Conservation (phyloP, 2,329 filamentous ascomycete genomes). For the Pseudopyricularia cyperi region DNA sequence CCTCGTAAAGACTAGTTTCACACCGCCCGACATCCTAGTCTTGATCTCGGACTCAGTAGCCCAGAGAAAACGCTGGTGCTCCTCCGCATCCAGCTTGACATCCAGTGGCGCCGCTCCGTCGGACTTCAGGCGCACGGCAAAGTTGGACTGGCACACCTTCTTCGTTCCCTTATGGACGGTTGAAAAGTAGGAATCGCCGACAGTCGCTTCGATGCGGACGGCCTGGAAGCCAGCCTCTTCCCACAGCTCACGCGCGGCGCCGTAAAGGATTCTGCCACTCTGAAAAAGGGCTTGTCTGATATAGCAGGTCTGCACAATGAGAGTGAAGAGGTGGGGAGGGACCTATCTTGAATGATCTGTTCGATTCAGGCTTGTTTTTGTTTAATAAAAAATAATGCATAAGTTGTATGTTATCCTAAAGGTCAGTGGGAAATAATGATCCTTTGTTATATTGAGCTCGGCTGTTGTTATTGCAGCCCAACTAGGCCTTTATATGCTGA, state of each 20-base stretch:
- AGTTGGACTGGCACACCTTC: constrained; percentile 14
- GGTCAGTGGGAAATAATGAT: too few relatives aligned
- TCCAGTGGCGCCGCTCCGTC: constrained; percentile 1
- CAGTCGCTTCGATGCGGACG: constrained; percentile 1
- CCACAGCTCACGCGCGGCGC: constrained; percentile 23
- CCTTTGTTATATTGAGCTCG: too few relatives aligned
- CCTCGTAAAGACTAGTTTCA: constrained; percentile 2
- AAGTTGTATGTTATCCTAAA: too few relatives aligned
- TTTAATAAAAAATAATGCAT: too few relatives aligned
- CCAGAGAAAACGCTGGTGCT: constrained; percentile 19
- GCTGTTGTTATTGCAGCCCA: too few relatives aligned
- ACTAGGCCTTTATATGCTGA: too few relatives aligned
- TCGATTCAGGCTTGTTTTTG: too few relatives aligned
- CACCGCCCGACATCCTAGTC: not conserved
- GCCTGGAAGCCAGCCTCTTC: constrained; percentile 25
- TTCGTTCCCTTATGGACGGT: not conserved
- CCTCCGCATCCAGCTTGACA: constrained; percentile 18
- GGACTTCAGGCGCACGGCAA: constrained; percentile 13
- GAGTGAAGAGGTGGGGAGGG: too few relatives aligned
- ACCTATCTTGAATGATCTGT: too few relatives aligned
- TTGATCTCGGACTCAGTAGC: constrained; percentile 14
- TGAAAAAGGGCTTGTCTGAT: too few relatives aligned
- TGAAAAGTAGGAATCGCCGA: constrained; percentile 7
- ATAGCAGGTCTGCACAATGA: too few relatives aligned
- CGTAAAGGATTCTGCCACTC: constrained; percentile 24